These are phyloP conservation scores for Dispira simplex DNA, from an alignment of 192 early-diverging fungal genomes.

Conservation along the genomic window DNA sequence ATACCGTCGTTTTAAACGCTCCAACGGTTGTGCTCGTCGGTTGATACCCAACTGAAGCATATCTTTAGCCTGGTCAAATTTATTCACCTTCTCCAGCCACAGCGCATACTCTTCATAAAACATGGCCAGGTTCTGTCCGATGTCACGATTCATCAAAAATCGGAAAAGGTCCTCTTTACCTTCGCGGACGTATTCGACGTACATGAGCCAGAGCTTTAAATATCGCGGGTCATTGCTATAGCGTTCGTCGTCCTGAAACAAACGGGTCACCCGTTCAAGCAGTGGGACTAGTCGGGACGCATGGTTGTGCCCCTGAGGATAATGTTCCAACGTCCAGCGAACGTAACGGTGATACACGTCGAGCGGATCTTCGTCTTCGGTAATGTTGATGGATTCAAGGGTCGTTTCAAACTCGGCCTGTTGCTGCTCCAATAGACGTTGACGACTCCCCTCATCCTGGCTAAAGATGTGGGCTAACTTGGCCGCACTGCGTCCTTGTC, in stretches of 20 bases:
- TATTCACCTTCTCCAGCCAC: constrained; percentile 32
- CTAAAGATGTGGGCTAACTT: constrained; percentile 24
- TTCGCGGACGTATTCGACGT: constrained; percentile 25
- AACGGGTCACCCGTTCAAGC: constrained; percentile 27
- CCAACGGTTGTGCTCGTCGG: constrained; percentile 52
- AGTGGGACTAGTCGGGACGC: constrained; percentile 31
- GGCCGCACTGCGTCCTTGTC: constrained; percentile 45
- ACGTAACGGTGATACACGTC: constrained; percentile 42
- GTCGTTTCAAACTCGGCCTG: constrained; percentile 23
- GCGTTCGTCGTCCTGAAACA: constrained; percentile 32
- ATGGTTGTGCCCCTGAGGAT: constrained; percentile 37
- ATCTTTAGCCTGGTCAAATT: constrained; percentile 34
- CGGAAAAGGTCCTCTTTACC: constrained; percentile 56
- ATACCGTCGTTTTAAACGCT: constrained; percentile 36
- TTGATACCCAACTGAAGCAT: constrained; percentile 47
- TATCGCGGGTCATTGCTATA: constrained; percentile 47
- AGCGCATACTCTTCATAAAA: constrained; percentile 66
- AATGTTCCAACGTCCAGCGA: constrained; percentile 41
- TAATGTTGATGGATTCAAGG: constrained; percentile 17
- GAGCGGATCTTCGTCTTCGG: constrained; percentile 32
- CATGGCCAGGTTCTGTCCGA: constrained; percentile 45
- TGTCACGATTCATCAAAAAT: constrained; percentile 51
- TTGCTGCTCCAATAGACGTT: constrained; percentile 18
- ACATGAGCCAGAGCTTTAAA: constrained; percentile 41
- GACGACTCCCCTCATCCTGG: constrained; percentile 5